Evolutionary conservation across 345 rosid genomes (phyloP), one percentile per base, ranked within the genome.

Genomic region (Gossypium sturtianum): DNA sequence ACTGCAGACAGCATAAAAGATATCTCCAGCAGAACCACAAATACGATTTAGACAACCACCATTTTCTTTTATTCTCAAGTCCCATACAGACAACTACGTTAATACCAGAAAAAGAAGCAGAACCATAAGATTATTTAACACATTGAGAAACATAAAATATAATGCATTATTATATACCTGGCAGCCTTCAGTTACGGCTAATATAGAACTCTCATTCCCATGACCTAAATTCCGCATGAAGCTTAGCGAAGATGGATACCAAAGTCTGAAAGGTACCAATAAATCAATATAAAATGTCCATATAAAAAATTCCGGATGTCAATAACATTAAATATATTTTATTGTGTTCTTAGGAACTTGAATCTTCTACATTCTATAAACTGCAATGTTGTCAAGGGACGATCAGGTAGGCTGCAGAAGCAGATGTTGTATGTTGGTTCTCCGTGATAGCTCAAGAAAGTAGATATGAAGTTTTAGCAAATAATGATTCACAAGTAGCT

Each of bases 61-160:
- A 52, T 87, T 87, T 83, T 88, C 91, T 83, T 86, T 90, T 85
- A 84, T 83, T 80, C 95, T 84, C 83, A 87, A 73, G 69, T 87
- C 89, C 88, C 91, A 88, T 64, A 88, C 77, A 17, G 85, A 75
- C 68, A 88, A 71, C 95, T 90, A 85, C 77, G 81, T 38, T 38
- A 77, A 34, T 72, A 75, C 73, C 76, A 69, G 74, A 52, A 77
- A 9, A 67, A 74, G 41, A 78, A 58, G 74, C 23, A 51, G 47
- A 45, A 48, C 12, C 79, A 71, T 48, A 62, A 77, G 57, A 74
- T 74, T 64, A 65, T 49, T 74, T 64, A 44, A 74, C 56, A 10
- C 43, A 22, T 65, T 38, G 9, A 57, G 58, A 45, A 74, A 16
- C 25, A 23, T 60, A 47, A 23, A 74, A 25, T 43, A n/a, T 17